Evolutionary conservation across 83 land plant species (phyloP), one percentile per base, ranked within the genome.

Genomic region (Picea engelmannii): DNA sequence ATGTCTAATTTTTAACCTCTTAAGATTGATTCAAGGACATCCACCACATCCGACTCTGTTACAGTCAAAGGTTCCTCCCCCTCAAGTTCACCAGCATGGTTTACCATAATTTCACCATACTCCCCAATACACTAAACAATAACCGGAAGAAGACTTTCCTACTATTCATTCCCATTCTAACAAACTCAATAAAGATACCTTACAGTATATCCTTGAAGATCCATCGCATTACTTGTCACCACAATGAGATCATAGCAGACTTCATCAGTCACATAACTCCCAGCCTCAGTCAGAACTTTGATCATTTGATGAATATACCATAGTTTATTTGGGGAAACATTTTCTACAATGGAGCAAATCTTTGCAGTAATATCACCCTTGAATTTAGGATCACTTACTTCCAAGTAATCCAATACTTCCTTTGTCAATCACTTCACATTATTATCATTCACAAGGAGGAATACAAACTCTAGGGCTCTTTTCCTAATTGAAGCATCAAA

Each of bases 111-210:
- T 38, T 98, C 99, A 83, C 98, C 97, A 87, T 96, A 98, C 78
- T 98, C 99, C 23, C 99, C 99, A 84, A 98, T 96, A 87, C 99
- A 98, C 99, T 99, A 98, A 52, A 98, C 89, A 63, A 93, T 91
- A 47, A 96, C 99, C 80, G 92, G 94, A 75, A 92, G 96, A 85
- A 98, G 92, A 86, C 91, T 89, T 88, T 90, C 99, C n/a, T n/a
- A n/a, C 99, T 98, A 81, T 1, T 55, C 15, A 94, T 98, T 95
- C 67, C 94, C 97, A 73, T 62, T 69, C 80, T 90, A 90, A 44
- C 90, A 82, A n/a, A 91, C 96, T 60, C 88, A 89, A 84, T 93
- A 96, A 16, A 98, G 82, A 9, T 95, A 84, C 83, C 99, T 83
- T 18, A 93, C 99, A 59, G 93, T 86, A 80, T 98, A 98, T 70